A percentile compares a stretch with the other conserved stretches of the same genome.
These are phyloP conservation scores for Eleusine coracana DNA, from an alignment of 176 grass and related monocot genomes.

Conservation along the genomic window DNA sequence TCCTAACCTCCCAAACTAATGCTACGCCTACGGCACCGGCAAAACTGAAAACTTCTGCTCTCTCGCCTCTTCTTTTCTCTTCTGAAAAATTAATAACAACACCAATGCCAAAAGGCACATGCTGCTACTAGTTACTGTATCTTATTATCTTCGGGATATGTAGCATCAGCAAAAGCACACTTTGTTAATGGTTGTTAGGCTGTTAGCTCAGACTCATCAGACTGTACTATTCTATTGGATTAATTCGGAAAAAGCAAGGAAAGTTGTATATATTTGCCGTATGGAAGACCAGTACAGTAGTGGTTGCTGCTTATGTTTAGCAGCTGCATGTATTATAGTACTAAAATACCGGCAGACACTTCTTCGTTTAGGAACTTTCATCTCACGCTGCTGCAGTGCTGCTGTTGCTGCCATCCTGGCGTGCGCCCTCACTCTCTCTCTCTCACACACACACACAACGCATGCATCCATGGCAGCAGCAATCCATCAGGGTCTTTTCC, in stretches of 20 bases:
- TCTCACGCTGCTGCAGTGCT: not conserved
- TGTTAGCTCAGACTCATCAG: not conserved
- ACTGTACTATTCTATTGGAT: slow-evolving; percentile 9
- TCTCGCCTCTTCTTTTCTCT: not conserved
- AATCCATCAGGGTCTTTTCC: slow-evolving; percentile 27
- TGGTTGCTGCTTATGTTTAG: not conserved
- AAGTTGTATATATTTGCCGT: not conserved
- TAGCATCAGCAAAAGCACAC: slow-evolving; percentile 28
- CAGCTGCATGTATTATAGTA: not conserved
- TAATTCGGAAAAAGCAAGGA: not conserved
- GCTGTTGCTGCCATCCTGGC: not conserved
- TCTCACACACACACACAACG: not conserved
- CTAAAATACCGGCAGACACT: not conserved
- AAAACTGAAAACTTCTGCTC: not conserved
- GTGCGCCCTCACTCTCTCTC: not conserved
- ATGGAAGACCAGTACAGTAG: not conserved
- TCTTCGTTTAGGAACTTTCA: not conserved
- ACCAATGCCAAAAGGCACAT: not conserved
- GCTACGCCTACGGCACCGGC: slow-evolving; percentile 27
- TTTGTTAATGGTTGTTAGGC: slow-evolving; percentile 3
- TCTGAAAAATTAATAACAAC: not conserved
- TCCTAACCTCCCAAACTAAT: not conserved
- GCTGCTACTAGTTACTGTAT: not conserved
- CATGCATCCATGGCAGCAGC: not conserved
- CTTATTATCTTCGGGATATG: slow-evolving; percentile 27